Percentiles rank a stretch among this genome's conserved stretches.
phyloP scores from a whole-genome alignment of 371 early-diverging fungal species.

The Syncephalastrum racemosum region DNA sequence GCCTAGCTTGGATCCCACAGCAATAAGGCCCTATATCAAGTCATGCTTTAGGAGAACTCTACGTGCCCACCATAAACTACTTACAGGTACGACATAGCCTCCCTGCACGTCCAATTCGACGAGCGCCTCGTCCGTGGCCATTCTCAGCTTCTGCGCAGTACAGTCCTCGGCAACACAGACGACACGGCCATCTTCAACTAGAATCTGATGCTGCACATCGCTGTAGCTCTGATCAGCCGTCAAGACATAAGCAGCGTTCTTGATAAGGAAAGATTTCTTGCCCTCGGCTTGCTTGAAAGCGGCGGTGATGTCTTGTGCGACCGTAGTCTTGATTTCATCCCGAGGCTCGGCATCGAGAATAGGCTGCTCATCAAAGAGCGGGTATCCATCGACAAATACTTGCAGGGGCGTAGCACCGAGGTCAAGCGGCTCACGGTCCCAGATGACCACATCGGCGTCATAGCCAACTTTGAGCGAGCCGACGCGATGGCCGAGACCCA shows the following conservation, averaged over 20 bases:
- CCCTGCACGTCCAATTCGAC: conserved; percentile 32
- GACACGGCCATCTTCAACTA: conserved; percentile 46
- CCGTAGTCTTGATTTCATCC: background rate
- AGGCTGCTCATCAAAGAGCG: conserved; percentile 42
- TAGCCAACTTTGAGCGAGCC: conserved; percentile 67
- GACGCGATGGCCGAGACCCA: conserved; percentile 71
- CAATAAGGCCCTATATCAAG: conserved; percentile 39
- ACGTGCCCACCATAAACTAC: background rate
- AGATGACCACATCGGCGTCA: conserved; percentile 78
- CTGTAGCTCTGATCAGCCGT: conserved; percentile 10
- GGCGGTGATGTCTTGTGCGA: background rate
- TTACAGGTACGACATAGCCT: conserved; percentile 39
- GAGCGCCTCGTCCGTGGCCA: conserved; percentile 5
- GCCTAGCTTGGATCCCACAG: conserved; percentile 55
- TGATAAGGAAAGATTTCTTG: conserved; percentile 25
- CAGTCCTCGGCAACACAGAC: conserved; percentile 43
- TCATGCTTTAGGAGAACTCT: background rate
- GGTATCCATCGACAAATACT: conserved; percentile 72
- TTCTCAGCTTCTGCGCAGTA: background rate
- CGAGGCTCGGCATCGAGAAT: conserved; percentile 8
- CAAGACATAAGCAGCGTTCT: conserved; percentile 36
- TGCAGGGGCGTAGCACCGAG: conserved; percentile 70
- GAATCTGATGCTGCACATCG: conserved; percentile 26
- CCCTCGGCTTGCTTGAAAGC: background rate
- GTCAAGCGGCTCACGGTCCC: conserved; percentile 62